These are phyloP conservation scores for Aristolochia contorta DNA, from an alignment of 164 flowering plant species.

Conservation along the genomic window DNA sequence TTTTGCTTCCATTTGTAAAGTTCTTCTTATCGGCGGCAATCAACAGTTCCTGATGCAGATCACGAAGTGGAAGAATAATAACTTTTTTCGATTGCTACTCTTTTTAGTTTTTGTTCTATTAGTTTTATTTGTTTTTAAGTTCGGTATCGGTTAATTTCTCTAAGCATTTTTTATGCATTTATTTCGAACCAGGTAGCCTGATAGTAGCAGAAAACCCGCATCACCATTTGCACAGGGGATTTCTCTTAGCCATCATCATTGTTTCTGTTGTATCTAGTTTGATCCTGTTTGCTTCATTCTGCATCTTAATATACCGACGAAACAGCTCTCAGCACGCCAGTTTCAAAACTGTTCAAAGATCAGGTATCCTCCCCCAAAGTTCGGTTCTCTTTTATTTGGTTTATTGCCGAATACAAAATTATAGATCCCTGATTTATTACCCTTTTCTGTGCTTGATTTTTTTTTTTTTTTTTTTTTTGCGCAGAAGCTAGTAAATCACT, in stretches of 20 bases:
- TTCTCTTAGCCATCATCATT: conserved; percentile 14
- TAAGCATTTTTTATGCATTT: background rate
- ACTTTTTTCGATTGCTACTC: background rate
- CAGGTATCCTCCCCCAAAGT: conserved; percentile 17
- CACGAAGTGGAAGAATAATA: background rate
- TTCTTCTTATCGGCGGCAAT: too few relatives aligned
- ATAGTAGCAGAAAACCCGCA: conserved; percentile 2
- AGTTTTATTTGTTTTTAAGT: background rate
- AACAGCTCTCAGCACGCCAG: conserved; percentile 11
- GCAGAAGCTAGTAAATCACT: conserved; percentile 43
- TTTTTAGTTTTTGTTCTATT: background rate
- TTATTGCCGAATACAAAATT: background rate
- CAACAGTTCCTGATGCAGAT: too few relatives aligned
- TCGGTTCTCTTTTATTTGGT: conserved; percentile 1
- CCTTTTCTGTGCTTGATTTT: background rate
- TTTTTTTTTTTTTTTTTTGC: conserved; percentile 13
- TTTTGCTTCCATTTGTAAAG: too few relatives aligned
- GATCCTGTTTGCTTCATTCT: conserved; percentile 12
- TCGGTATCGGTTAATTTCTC: background rate
- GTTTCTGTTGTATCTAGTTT: conserved; percentile 14
- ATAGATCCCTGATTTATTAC: background rate
- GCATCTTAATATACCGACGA: conserved; percentile 12
- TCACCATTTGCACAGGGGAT: conserved; percentile 14
- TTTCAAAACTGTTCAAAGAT: conserved; percentile 11
- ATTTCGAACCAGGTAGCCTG: conserved; percentile 6